Evolutionary conservation across 495 filamentous ascomycete genomes (phyloP).

Genomic region (Darksidea phi): DNA sequence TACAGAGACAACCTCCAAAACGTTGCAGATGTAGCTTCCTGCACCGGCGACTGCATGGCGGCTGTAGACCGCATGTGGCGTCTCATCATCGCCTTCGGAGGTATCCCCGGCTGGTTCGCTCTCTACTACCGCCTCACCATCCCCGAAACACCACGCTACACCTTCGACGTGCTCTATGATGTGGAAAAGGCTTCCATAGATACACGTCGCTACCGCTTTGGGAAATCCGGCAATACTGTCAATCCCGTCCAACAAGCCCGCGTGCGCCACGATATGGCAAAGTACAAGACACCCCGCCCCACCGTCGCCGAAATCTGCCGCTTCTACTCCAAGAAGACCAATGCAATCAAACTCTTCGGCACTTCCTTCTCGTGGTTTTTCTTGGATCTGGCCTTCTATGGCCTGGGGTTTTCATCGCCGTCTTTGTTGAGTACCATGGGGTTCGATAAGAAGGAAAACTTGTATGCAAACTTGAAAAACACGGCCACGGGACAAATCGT

Average conservation of each 20-base stretch:
- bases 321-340: conserved; percentile 64
- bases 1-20: conserved; percentile 63
- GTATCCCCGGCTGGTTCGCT: conserved; percentile 71
- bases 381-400: conserved; percentile 76
- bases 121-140: conserved; percentile 87
- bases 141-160: conserved; percentile 78
- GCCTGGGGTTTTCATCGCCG: conserved; percentile 69
- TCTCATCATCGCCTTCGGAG: conserved; percentile 71
- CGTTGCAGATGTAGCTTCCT: conserved; percentile 51
- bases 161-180: conserved; percentile 75
- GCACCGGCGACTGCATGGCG: conserved; percentile 61
- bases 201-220: conserved; percentile 51
- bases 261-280: conserved; percentile 49
- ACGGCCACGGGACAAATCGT: conserved; percentile 42
- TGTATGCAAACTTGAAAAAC: conserved; percentile 39
- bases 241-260: conserved; percentile 60
- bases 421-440: conserved; percentile 63
- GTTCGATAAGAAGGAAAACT: conserved; percentile 54
- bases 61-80: conserved; percentile 87
- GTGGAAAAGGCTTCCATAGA: conserved; percentile 66
- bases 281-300: conserved; percentile 57
- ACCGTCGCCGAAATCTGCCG: conserved; percentile 52
- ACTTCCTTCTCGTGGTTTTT: conserved; percentile 83
- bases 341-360: conserved; percentile 67
- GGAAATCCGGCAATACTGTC: conserved; percentile 51